These are phyloP conservation scores for Bassia scoparia DNA, from an alignment of 148 eudicot genomes.

Conservation along the genomic window DNA sequence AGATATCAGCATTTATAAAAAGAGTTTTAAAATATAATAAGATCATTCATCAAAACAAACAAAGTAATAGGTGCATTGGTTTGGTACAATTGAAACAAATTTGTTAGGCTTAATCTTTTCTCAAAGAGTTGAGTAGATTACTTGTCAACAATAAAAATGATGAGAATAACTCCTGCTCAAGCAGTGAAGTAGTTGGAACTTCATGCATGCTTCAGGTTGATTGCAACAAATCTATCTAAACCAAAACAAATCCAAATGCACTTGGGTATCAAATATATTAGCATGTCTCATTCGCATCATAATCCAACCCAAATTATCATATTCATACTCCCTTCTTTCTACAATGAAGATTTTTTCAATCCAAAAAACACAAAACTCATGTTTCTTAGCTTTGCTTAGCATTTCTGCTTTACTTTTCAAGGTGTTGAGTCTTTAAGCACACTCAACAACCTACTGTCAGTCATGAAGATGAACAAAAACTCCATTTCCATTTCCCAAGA, in stretches of 20 bases:
- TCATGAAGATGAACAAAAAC: neutral
- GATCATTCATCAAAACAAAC: too few relatives aligned
- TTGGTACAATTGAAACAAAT: too few relatives aligned
- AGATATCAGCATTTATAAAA: too few relatives aligned
- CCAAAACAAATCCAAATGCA: neutral
- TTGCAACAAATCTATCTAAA: neutral
- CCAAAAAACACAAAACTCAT: neutral
- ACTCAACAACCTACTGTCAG: neutral
- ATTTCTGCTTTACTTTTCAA: neutral
- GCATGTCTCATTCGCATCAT: neutral
- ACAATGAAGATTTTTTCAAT: neutral
- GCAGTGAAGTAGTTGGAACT: neutral
- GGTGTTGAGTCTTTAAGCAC: neutral
- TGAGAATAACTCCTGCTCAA: too few relatives aligned
- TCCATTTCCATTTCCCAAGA: neutral
- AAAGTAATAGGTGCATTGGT: too few relatives aligned
- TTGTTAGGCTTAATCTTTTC: too few relatives aligned
- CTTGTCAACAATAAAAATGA: too few relatives aligned
- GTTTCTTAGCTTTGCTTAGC: neutral
- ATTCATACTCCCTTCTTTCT: neutral
- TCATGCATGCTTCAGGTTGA: neutral
- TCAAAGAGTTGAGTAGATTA: neutral
- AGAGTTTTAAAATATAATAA: too few relatives aligned
- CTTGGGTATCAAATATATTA: neutral
- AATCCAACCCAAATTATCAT: neutral